Evolutionary conservation across 2,329 filamentous ascomycete genomes (phyloP).

Genomic region (Didymella glomerata): DNA sequence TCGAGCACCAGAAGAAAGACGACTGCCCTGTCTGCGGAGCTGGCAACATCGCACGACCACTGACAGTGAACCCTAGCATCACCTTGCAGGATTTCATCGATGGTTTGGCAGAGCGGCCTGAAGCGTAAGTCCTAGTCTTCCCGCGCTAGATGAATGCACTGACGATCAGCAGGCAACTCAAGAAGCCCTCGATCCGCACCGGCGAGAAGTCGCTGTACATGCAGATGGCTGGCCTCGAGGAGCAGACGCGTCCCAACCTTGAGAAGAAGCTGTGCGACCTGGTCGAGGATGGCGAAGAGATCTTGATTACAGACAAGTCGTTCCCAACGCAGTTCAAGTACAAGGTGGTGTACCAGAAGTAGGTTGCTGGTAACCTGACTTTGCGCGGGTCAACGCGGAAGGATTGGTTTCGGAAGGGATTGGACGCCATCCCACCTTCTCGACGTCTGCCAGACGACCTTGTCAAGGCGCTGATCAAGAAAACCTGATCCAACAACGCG

Average conservation of each 20-base stretch:
- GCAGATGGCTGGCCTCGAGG: conserved; percentile 82
- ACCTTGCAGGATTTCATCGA: conserved; percentile 88
- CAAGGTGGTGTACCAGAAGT: conserved; percentile 60
- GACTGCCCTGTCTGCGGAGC: conserved; percentile 92
- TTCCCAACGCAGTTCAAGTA: conserved; percentile 77
- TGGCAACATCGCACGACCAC: conserved; percentile 73
- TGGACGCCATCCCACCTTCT: neutral
- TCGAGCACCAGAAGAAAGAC: conserved; percentile 90
- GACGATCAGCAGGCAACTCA: conserved; percentile 70
- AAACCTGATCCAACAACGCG: neutral
- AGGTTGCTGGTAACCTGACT: conserved; percentile 2
- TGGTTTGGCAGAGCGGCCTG: conserved; percentile 80
- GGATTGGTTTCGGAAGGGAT: neutral
- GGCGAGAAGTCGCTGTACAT: conserved; percentile 90
- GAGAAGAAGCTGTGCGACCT: conserved; percentile 79
- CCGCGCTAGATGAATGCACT: conserved; percentile 14
- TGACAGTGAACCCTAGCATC: conserved; percentile 73
- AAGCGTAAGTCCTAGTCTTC: conserved; percentile 61
- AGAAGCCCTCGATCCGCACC: conserved; percentile 85
- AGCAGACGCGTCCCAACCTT: conserved; percentile 84
- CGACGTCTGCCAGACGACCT: neutral
- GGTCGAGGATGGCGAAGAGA: conserved; percentile 81
- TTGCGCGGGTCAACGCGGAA: neutral
- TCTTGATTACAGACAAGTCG: conserved; percentile 92
- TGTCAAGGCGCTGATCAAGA: neutral